Base-by-base conservation (phyloP, 768 basidiomycete species). In the Trametes cubensis region DNA sequence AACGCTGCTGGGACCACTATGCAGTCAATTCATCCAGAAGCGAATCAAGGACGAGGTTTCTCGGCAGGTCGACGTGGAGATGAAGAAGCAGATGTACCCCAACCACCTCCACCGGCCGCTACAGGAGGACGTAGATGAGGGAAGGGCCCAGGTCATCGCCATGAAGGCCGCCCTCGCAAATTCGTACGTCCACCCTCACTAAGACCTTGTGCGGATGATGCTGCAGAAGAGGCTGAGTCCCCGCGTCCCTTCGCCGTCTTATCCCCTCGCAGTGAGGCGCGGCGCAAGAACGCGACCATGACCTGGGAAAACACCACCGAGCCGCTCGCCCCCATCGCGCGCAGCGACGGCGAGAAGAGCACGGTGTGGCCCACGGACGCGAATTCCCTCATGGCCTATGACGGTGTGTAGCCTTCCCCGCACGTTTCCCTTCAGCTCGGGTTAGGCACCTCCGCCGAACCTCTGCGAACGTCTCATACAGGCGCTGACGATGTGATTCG, bases 331-430 rank as follows among this genome's bases (percentile, higher is more conserved):
- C 69, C 73, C 4, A 75, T 88, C n/a, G 63, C 83, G 62, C 84
- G 77, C 59, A 64, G 73, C 3, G 79, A 84, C 60, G 86, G 85
- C 1, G 76, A 71, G 55, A 72, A 66, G 60, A 83, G 84, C 71
- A 65, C 71, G 0, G 61, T 79, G 15, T 87, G 79, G 61, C 86
- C 86, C 8, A 70, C 73, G 0, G 80, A 85, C 64, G 65, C 87
- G 38, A 72, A 77, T 54, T 78, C 80, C 2, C 71, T 88, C 15
- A 78, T 85, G 49, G 73, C 74, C 6, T 88, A 86, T 68, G 78
- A 83, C 52, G 67, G 85, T 87, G 67, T 72, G 83, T 73, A 11
- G 34, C 2, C 28, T 30, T 8, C 28, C 28, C 8, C 28, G 4
- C 8, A 8, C 28, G 28, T 8, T 30, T 30, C 8, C 28, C 28